Conservation (phyloP, 2,329 filamentous ascomycete genomes). For the Rutstroemia sp. region DNA sequence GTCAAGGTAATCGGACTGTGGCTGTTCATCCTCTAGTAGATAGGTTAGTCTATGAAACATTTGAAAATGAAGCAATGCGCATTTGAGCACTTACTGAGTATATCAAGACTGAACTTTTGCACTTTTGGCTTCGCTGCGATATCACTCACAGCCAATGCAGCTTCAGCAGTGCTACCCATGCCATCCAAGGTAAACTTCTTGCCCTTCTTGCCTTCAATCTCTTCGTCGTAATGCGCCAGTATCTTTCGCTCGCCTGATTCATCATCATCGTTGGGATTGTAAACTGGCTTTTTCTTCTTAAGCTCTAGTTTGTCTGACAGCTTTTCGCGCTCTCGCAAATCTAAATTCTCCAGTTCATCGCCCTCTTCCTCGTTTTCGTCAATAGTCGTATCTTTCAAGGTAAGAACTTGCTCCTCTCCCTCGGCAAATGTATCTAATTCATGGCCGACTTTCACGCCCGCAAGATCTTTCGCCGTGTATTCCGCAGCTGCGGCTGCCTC, state of each 20-base stretch:
- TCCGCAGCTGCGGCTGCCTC: conserved; percentile 62
- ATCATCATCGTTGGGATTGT: conserved; percentile 74
- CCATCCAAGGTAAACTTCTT: conserved; percentile 85
- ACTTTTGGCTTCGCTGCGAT: conserved; percentile 53
- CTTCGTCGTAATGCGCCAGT: conserved; percentile 89
- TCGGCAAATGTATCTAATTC: conserved; percentile 76
- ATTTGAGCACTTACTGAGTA: conserved; percentile 40
- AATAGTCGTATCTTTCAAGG: conserved; percentile 87
- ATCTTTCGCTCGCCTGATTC: conserved; percentile 59
- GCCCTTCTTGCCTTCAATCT: conserved; percentile 81
- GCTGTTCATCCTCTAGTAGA: conserved; percentile 48
- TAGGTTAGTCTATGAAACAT: conserved; percentile 27
- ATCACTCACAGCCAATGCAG: conserved; percentile 40
- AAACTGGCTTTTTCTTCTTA: conserved; percentile 84
- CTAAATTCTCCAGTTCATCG: conserved; percentile 78
- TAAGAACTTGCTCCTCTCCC: conserved; percentile 80
- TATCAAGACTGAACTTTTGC: conserved; percentile 70
- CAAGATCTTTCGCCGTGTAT: conserved; percentile 79
- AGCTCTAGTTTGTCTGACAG: conserved; percentile 69
- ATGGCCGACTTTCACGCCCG: conserved; percentile 87
- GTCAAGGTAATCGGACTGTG: conserved; percentile 82
- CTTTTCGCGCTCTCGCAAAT: conserved; percentile 64
- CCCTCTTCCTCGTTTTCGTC: conserved; percentile 77
- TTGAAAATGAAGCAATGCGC: background rate
- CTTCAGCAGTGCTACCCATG: conserved; percentile 60